phyloP scores from a whole-genome alignment of 495 filamentous ascomycete genomes.

The Trichocladium antarcticum region DNA sequence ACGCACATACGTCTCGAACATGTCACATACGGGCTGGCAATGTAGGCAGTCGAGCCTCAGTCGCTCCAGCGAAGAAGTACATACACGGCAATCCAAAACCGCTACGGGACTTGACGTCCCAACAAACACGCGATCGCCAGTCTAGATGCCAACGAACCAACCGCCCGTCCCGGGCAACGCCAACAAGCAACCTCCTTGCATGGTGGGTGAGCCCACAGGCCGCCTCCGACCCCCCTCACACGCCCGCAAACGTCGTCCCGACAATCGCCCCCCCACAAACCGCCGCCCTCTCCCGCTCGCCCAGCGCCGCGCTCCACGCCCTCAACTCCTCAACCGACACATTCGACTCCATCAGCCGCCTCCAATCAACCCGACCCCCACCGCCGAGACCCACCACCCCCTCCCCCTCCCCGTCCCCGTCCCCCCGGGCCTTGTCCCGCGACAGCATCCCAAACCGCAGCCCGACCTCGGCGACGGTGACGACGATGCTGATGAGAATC shows the following conservation, averaged over 20 bases:
- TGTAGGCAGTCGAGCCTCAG: no score
- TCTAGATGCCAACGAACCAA: not conserved
- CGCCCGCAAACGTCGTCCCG: conserved; percentile 31
- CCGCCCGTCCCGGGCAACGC: not conserved
- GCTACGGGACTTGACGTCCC: no score
- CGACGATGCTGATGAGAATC: conserved; percentile 78
- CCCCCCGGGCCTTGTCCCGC: conserved; percentile 2
- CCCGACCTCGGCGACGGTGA: conserved; percentile 82
- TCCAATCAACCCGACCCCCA: conserved; percentile 11
- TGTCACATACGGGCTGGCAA: no score
- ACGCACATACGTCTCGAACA: no score
- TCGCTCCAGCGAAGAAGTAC: no score
- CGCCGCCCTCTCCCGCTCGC: conserved; percentile 30
- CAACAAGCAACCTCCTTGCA: not conserved
- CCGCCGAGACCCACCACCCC: conserved; percentile 5
- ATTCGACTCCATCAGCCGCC: conserved; percentile 21
- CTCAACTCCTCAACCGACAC: conserved; percentile 33
- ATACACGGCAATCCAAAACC: no score
- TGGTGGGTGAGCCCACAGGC: not conserved
- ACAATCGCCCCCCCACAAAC: conserved; percentile 38
- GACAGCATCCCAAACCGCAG: conserved; percentile 73
- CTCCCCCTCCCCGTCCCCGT: not conserved
- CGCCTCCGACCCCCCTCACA: conserved; percentile 8
- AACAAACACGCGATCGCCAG: not conserved
- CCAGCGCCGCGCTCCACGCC: conserved; percentile 28